Base-by-base conservation (phyloP, 225 moss, liverwort and hornwort species). In the Pseudisothecium myosuroides region DNA sequence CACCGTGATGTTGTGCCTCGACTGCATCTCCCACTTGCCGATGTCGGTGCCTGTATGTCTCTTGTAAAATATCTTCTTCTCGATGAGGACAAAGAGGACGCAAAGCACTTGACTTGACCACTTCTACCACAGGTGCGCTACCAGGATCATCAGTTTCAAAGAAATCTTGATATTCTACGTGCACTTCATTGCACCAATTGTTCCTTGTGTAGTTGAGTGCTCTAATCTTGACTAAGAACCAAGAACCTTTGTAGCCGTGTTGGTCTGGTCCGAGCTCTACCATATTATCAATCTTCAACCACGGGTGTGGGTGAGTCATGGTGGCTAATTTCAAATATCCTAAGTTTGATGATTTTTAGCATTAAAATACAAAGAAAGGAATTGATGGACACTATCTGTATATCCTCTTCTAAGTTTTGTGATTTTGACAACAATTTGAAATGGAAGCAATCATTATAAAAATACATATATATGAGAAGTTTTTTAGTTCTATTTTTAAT, bases 391-490 rank as follows among this genome's bases (percentile, higher is more conserved):
- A 81, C 21, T 21, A 6, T 14, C 6, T 43, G 7, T 47, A 60
- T 61, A 63, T 63, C 10, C 1, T 17, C 27, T 28, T 45, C 26
- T 74, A 47, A 63, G 5, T 11, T 34, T 36, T 34, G 24, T 11
- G 16, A 49, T 17, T 64, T 17, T 47, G 11, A 17, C 16, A 63
- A 47, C 16, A 47, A 45, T 34, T 0, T 34, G 2, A 64, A 36
- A 64, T 63, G 4, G 17, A 82, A 47, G 11, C 0, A 24, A 2
- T 36, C 17, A 11, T 47, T 62, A 5, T 47, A 47, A 20, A 20
- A 21, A 60, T 13, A 29, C 0, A 17, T 20, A 21, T 60, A 43
- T 60, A 43, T 59, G 0, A 15, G 4, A 28, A 29, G 1, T n/a
- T 10, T 12, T 8, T 2, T 2, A 14, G 13, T 60, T 41, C 2